Conservation (phyloP, 805 yeast genomes). For the Phaffomyces antillensis region DNA sequence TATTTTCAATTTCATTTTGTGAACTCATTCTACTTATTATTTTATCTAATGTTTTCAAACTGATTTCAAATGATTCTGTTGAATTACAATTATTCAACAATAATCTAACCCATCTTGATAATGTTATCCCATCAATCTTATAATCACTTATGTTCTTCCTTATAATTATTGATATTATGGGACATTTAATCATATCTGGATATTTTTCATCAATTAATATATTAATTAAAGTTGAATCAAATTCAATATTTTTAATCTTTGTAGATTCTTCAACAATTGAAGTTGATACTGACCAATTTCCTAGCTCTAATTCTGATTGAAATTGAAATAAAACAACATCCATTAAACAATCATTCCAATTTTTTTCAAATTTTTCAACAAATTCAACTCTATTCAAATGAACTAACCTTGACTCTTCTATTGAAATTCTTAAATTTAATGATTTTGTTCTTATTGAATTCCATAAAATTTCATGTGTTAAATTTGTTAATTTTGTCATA, state of each 20-base stretch:
- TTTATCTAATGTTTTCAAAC: conserved; percentile 8
- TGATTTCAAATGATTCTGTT: conserved; percentile 5
- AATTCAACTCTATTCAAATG: conserved; percentile 8
- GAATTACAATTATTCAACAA: conserved; percentile 15
- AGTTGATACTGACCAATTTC: conserved; percentile 17
- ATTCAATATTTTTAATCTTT: conserved; percentile 8
- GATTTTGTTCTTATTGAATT: conserved; percentile 7
- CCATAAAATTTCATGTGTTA: conserved; percentile 6
- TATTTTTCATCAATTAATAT: conserved; percentile 9
- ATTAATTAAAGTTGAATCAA: conserved; percentile 22
- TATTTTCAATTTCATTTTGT: conserved; percentile 2
- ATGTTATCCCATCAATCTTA: conserved; percentile 5
- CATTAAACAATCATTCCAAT: conserved; percentile 17
- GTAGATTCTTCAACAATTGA: conserved; percentile 17
- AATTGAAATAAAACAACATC: conserved; percentile 20
- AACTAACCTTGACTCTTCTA: conserved; percentile 12
- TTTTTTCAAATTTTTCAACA: conserved; percentile 6
- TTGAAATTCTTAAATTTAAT: conserved; percentile 8
- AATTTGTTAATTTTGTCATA: conserved; percentile 5
- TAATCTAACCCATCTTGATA: conserved; percentile 26
- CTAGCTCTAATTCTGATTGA: conserved; percentile 20
- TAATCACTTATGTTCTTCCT: conserved; percentile 19
- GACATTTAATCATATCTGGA: conserved; percentile 15
- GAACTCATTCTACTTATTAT: conserved; percentile 4
- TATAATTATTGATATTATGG: conserved; percentile 16